A percentile compares a stretch with the other conserved stretches of the same genome.
Evolutionary conservation across 2,329 filamentous ascomycete genomes (phyloP).

Genomic region (Penicillium oxalicum): DNA sequence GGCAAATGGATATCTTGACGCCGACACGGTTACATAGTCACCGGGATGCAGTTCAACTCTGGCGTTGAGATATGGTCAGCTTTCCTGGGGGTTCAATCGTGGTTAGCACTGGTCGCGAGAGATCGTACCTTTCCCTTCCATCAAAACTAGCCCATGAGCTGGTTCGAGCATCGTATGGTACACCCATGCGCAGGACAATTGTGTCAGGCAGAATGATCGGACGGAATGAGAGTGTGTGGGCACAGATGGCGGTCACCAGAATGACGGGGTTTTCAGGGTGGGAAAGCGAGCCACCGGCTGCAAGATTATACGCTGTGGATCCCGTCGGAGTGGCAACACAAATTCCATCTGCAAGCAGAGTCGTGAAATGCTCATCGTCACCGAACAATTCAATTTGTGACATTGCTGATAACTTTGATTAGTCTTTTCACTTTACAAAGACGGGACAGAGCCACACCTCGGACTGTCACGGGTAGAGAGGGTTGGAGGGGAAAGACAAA

Average conservation of each 20-base stretch:
- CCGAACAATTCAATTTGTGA: constrained; percentile 87
- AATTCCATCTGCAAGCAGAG: constrained; percentile 84
- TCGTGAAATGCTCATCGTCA: constrained; percentile 92
- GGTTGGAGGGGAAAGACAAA: constrained; percentile 42
- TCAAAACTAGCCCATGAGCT: constrained; percentile 98
- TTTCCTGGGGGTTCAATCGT: constrained; percentile 70
- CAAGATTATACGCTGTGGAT: constrained; percentile 91
- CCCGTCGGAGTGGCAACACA: constrained; percentile 93
- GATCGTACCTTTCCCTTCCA: constrained; percentile 67
- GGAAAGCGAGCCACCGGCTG: constrained; percentile 88
- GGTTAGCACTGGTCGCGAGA: constrained; percentile 92
- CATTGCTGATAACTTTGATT: constrained; percentile 59
- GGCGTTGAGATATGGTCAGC: constrained; percentile 1
- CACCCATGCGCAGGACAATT: constrained; percentile 83
- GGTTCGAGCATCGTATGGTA: constrained; percentile 88
- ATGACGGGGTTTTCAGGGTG: constrained; percentile 97
- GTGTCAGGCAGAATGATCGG: constrained; percentile 97
- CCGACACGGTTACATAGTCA: constrained; percentile 49
- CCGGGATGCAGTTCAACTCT: constrained; percentile 46
- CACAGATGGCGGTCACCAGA: constrained; percentile 87
- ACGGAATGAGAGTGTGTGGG: constrained; percentile 88
- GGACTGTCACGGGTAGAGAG: background rate
- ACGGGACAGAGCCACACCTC: background rate
- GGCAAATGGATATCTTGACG: constrained; percentile 48
- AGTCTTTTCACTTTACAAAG: constrained; percentile 2